Evolutionary conservation across 2,329 filamentous ascomycete species (phyloP).

Genomic region (Orbilia brochopaga): DNA sequence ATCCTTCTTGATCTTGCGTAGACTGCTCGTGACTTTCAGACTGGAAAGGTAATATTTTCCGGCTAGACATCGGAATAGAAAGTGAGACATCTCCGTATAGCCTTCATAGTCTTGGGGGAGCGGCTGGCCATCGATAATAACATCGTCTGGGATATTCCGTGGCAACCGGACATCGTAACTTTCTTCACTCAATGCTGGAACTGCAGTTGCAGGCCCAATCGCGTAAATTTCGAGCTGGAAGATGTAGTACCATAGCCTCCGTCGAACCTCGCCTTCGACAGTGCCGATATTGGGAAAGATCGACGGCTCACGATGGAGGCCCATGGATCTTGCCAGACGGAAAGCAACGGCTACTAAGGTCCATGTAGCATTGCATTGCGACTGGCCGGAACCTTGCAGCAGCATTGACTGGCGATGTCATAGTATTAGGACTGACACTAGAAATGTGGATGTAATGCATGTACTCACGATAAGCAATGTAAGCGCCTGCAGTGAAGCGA

Average conservation of each 20-base stretch:
- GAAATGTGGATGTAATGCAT: not conserved
- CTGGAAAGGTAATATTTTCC: conserved; percentile 49
- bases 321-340: conserved; percentile 43
- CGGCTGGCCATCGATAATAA: conserved; percentile 44
- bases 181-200: conserved; percentile 44
- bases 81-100: conserved; percentile 50
- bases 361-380: conserved; percentile 40
- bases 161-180: conserved; percentile 42
- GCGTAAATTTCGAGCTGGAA: conserved; percentile 46
- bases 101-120: conserved; percentile 33
- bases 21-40: conserved; percentile 42
- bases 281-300: conserved; percentile 44
- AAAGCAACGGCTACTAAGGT: conserved; percentile 42
- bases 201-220: conserved; percentile 43
- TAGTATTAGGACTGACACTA: not conserved
- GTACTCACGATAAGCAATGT: conserved; percentile 46
- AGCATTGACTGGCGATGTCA: conserved; percentile 27
- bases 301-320: conserved; percentile 46
- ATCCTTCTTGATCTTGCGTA: conserved; percentile 36
- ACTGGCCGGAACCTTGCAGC: conserved; percentile 35
- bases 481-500: conserved; percentile 40
- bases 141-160: conserved; percentile 42
- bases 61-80: conserved; percentile 46
- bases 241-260: conserved; percentile 47
- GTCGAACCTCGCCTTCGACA: conserved; percentile 40